phyloP scores from a whole-genome alignment of 805 yeast species.

The Kluyveromyces nonfermentans region DNA sequence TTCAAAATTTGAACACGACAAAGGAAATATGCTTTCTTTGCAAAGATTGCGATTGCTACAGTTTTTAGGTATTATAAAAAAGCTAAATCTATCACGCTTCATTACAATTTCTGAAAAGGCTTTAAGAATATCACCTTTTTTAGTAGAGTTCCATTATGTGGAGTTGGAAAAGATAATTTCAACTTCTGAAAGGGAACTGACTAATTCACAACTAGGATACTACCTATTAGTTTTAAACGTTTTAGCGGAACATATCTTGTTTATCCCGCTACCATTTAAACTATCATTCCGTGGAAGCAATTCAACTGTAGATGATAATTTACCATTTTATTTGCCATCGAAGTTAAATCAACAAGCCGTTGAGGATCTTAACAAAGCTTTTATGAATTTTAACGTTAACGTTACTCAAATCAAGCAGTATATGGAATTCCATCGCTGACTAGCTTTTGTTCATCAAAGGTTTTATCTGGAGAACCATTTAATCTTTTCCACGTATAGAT shows the following conservation, averaged over 20 bases:
- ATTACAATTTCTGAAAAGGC: slow-evolving; percentile 4
- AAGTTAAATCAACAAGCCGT: slow-evolving; percentile 9
- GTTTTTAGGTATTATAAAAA: slow-evolving; percentile 6
- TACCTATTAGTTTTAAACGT: slow-evolving; percentile 18
- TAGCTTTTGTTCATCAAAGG: slow-evolving; percentile 43
- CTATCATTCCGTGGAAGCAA: slow-evolving; percentile 22
- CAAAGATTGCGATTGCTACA: slow-evolving; percentile 14
- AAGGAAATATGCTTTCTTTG: slow-evolving; percentile 10
- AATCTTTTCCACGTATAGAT: slow-evolving; percentile 63
- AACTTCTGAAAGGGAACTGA: slow-evolving; percentile 5
- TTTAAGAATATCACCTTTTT: not conserved
- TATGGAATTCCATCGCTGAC: slow-evolving; percentile 36
- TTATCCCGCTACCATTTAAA: slow-evolving; percentile 17
- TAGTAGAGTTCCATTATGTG: slow-evolving; percentile 9
- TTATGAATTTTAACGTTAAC: slow-evolving; percentile 16
- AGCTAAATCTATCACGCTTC: slow-evolving; percentile 5
- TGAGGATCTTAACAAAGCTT: slow-evolving; percentile 11
- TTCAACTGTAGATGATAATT: slow-evolving; percentile 13
- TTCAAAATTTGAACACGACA: slow-evolving; percentile 15
- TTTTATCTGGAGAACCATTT: slow-evolving; percentile 42
- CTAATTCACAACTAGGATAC: slow-evolving; percentile 22
- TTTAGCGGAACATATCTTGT: slow-evolving; percentile 12
- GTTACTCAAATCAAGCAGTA: slow-evolving; percentile 22
- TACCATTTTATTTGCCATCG: slow-evolving; percentile 18
- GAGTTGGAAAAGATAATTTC: slow-evolving; percentile 7